Percentiles rank a stretch among this genome's conserved stretches.
Evolutionary conservation across 441 rosid species (phyloP).

Genomic region (Pelargonium myrrhifolium): DNA sequence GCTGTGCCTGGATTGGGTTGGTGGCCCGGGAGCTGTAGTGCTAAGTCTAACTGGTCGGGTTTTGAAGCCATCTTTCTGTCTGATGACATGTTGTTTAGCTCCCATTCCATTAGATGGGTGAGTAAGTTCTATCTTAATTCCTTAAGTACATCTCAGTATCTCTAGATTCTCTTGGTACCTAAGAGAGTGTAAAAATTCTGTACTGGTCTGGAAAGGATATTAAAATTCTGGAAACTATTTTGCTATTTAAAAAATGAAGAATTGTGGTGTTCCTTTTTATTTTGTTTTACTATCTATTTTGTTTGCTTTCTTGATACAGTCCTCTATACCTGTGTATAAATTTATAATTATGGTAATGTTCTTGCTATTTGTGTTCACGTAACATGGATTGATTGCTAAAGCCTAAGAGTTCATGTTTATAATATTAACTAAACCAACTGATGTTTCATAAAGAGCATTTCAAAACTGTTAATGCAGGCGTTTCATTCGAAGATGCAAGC

Average conservation of each 20-base stretch:
- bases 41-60: slow-evolving; percentile 4
- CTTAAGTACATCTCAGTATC: neutral
- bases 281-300: neutral
- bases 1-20: slow-evolving; percentile 1
- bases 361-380: neutral
- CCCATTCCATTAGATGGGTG: slow-evolving; percentile 1
- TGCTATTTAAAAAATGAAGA: neutral
- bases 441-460: slow-evolving; percentile 10
- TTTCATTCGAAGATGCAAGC: slow-evolving; percentile 93
- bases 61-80: neutral
- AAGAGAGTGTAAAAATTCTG: too few relatives aligned
- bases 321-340: neutral
- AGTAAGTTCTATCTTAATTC: neutral
- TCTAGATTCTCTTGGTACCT: neutral
- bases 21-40: slow-evolving; percentile 4
- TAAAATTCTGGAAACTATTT: neutral
- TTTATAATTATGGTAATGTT: neutral
- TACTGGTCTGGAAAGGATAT: neutral
- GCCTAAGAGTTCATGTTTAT: neutral
- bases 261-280: neutral
- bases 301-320: neutral
- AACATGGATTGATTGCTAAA: neutral
- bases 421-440: slow-evolving; percentile 14
- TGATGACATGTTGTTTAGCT: neutral
- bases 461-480: slow-evolving; percentile 45